Base-by-base conservation (phyloP, 495 filamentous ascomycete species). In the Penicillium lagena region DNA sequence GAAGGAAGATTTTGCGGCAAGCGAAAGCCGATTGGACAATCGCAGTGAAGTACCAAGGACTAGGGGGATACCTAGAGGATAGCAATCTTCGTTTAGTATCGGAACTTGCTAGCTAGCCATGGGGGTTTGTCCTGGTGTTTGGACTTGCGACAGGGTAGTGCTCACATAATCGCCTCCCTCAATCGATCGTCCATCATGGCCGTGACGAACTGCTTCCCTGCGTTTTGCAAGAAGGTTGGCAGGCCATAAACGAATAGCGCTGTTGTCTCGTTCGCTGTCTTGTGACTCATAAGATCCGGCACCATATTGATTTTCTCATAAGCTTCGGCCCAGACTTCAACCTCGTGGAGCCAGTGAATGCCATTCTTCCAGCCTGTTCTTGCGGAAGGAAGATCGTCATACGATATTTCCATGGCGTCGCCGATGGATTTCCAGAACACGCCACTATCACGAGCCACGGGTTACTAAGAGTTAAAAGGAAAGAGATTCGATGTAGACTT, bases 291-390 rank as follows among this genome's bases (percentile, higher is more conserved):
- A 7, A 27, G 7, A 40, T 40, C 38, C 6, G 38, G 38, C 12
- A 40, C 17, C 38, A 40, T 40, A 27, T 40, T 9, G 17, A 29
- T 6, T 4, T 15, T 58, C 51, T 79, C 75, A 50, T 79, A 81
- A 10, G 37, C 36, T 39, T 60, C 47, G 2, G 66, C 64, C 77
- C 77, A 81, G 27, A 55, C 57, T 3, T 52, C 50, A 33, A 79
- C 42, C 36, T 80, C 74, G 7, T 78, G 67, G 7, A 67, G 57
- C 57, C 74, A 81, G 12, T 78, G 67, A 43, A 73, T 47, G 3
- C 77, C 77, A 51, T 81, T 75, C 2, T 17, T 48, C 73, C 73
- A 80, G 1, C 59, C 59, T 0, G 17, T 55, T 22, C 51, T 77
- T 64, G 12, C 49, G 51, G 52, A 79, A 75, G 34, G 35, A 32